Evolutionary conservation across 2,329 filamentous ascomycete genomes (phyloP).

Genomic region (Chlorencoelia australis): DNA sequence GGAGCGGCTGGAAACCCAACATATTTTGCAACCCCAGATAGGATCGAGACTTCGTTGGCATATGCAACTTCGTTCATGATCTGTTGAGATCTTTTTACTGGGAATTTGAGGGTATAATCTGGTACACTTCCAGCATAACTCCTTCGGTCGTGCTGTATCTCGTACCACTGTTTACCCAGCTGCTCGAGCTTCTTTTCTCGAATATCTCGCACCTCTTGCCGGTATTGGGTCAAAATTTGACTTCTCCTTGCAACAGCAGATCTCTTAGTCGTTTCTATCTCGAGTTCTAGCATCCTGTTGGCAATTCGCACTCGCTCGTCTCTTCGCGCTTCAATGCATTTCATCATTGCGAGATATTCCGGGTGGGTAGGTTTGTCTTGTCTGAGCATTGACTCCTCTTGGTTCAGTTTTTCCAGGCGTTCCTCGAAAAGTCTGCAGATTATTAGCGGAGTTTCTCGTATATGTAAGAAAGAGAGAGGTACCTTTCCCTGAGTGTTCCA

Average conservation of each 20-base stretch:
- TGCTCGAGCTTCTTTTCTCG: constrained; percentile 71
- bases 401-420: constrained; percentile 69
- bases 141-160: constrained; percentile 81
- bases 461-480: constrained; percentile 22
- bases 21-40: constrained; percentile 87
- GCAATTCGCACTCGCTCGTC: constrained; percentile 71
- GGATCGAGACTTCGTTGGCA: constrained; percentile 85
- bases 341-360: constrained; percentile 83
- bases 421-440: constrained; percentile 70
- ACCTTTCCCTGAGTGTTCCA: constrained; percentile 72
- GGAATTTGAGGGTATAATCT: constrained; percentile 75
- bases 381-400: constrained; percentile 52
- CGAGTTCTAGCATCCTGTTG: constrained; percentile 62
- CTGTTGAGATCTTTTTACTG: constrained; percentile 65
- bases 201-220: constrained; percentile 74
- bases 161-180: constrained; percentile 83
- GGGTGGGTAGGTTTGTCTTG: constrained; percentile 65
- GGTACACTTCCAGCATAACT: constrained; percentile 67
- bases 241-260: constrained; percentile 72
- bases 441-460: constrained; percentile 15
- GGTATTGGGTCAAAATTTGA: constrained; percentile 83
- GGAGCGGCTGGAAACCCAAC: constrained; percentile 96
- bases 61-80: constrained; percentile 81
- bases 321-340: constrained; percentile 72
- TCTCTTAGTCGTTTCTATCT: constrained; percentile 60